These are phyloP conservation scores for Fusarium odoratissimum DNA, from an alignment of 2,329 filamentous ascomycete species.

Conservation along the genomic window DNA sequence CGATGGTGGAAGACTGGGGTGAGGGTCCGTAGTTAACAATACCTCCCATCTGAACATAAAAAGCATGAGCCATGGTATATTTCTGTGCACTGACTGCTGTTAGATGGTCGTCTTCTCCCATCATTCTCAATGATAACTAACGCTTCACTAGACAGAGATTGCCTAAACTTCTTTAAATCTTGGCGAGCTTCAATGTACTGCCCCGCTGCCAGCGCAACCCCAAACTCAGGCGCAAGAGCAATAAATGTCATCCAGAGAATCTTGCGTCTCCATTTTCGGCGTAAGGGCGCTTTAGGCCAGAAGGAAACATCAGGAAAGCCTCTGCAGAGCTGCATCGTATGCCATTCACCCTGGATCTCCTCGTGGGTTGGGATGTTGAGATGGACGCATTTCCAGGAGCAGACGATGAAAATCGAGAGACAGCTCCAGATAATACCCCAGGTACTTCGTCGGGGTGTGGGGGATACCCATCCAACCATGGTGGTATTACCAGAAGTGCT, in stretches of 20 bases:
- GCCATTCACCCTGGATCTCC: not conserved
- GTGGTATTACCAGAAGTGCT: not conserved
- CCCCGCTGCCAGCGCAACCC: accelerated
- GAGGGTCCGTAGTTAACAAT: too few relatives aligned
- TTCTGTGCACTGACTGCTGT: accelerated
- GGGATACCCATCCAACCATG: not conserved
- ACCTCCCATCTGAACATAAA: not conserved
- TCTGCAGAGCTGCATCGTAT: accelerated
- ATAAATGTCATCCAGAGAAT: accelerated
- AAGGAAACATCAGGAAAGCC: accelerated
- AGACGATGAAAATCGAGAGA: not conserved
- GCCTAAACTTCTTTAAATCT: accelerated
- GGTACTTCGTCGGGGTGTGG: accelerated
- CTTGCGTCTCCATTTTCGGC: not conserved
- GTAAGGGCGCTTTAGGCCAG: accelerated
- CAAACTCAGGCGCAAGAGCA: not conserved
- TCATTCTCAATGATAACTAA: too few relatives aligned
- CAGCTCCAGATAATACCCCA: not conserved
- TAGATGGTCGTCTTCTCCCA: accelerated
- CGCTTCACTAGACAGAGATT: accelerated
- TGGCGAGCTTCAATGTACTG: accelerated
- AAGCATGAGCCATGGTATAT: not conserved
- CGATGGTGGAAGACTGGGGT: too few relatives aligned
- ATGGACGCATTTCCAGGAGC: not conserved
- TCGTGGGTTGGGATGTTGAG: not conserved